Evolutionary conservation across 441 rosid genomes (phyloP), one percentile per base, ranked within the genome.

Genomic region (Gossypium davidsonii): DNA sequence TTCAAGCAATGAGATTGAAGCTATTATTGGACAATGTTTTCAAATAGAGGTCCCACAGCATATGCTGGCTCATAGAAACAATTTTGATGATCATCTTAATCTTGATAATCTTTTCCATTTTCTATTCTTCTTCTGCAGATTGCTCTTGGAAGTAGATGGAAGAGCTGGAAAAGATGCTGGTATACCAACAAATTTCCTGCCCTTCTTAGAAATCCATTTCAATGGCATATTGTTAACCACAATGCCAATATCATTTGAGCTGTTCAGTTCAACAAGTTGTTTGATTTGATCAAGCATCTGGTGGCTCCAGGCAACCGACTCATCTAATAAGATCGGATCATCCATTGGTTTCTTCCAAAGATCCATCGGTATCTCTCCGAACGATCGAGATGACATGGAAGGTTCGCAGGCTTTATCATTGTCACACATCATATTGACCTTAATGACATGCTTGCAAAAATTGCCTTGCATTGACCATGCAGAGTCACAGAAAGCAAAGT

Each of bases 381-480:
- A 80, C 3, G 97, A 89, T 72, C 59, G 84, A 70, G 83, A 82
- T 14, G 98, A 94, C 91, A 91, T 86, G 57, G 91, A 87, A 60
- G 83, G 86, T 67, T 76, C 81, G 74, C 71, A 83, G 4, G 81
- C 83, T 78, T 69, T 63, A 11, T 20, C 74, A 73, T 80, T 81
- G 79, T 83, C 88, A 42, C 90, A 85, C 0, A 87, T 79, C 84
- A 87, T 82, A 62, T 92, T 92, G 49, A 89, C 97, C 85, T 92
- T 92, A 49, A 90, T 80, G 80, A 92, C 89, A 78, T 94, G 98
- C 80, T 94, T 94, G 91, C 98, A 94, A 67, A 94, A 77, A 80
- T 92, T 92, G 58, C 97, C 98, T 75, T 86, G 98, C 84, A 88
- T 73, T 39, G 97, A 91, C 97, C 98, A 94, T n/a, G 90, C 68